A percentile compares a stretch with the other conserved stretches of the same genome.
Evolutionary conservation across 2,329 filamentous ascomycete genomes (phyloP).

Genomic region (Myriosclerotinia duriaeana): DNA sequence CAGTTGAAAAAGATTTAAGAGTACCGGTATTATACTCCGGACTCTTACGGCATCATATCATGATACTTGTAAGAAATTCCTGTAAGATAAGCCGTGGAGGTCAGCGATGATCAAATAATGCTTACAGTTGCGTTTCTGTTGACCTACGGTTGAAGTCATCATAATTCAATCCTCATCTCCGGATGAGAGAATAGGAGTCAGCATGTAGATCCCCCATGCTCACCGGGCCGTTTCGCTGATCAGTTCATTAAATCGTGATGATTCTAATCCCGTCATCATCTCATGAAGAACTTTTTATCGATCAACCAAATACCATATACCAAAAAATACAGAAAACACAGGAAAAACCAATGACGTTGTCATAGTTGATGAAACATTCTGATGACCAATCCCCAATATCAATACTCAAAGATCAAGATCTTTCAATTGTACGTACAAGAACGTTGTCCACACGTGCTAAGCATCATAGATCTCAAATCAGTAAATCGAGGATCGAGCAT

Average conservation of each 20-base stretch:
- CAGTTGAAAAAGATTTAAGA: no score
- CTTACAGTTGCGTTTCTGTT: background rate
- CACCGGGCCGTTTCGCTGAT: background rate
- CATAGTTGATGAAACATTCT: background rate
- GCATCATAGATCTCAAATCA: background rate
- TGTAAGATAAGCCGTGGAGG: no score
- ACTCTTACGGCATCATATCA: no score
- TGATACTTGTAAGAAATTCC: no score
- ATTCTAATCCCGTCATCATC: background rate
- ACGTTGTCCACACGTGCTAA: slow-evolving; percentile 3
- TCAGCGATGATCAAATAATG: background rate
- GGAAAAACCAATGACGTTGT: background rate
- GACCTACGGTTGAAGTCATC: background rate
- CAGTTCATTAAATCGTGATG: background rate
- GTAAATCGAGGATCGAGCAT: background rate
- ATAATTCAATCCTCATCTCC: background rate
- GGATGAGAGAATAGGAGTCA: no score
- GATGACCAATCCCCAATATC: background rate
- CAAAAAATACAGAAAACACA: background rate
- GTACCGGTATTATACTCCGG: no score
- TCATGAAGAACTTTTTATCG: background rate
- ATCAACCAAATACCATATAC: background rate
- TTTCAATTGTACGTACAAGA: background rate
- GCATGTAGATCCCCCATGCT: background rate
- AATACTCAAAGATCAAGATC: background rate